Conservation (phyloP, 2,329 filamentous ascomycete genomes). For the Paramyrothecium sp. region DNA sequence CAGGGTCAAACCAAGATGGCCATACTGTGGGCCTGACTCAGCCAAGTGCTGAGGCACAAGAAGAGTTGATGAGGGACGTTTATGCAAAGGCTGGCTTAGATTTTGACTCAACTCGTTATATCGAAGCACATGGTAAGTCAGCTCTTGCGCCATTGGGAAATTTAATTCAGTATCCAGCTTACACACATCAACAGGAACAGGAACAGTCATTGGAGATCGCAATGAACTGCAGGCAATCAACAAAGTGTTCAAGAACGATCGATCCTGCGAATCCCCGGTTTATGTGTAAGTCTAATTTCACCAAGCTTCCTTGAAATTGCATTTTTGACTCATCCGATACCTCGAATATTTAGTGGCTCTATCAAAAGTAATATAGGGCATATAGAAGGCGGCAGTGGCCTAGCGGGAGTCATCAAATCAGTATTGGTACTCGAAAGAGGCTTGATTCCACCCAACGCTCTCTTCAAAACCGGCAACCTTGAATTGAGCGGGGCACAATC, state of each 20-base stretch:
- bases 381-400: constrained; percentile 11
- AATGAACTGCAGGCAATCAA: constrained; percentile 34
- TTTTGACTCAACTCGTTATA: constrained; percentile 33
- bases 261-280: neutral
- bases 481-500: no score
- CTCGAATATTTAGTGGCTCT: constrained; percentile 4
- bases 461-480: constrained; percentile 11
- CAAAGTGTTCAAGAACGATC: neutral
- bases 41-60: constrained; percentile 41
- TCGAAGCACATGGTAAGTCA: constrained; percentile 42
- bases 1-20: constrained; percentile 33
- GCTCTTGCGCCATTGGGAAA: no score
- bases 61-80: constrained; percentile 34
- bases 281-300: neutral
- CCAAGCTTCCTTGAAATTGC: no score
- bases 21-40: constrained; percentile 42
- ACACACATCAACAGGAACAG: constrained; percentile 29
- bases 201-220: constrained; percentile 44
- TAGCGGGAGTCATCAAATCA: constrained; percentile 15
- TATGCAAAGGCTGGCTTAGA: constrained; percentile 37
- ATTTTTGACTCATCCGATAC: no score
- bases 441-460: constrained; percentile 13
- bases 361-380: constrained; percentile 18
- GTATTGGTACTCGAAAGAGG: constrained; percentile 12
- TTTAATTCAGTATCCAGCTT: neutral